Conservation (phyloP, 805 yeast genomes). For the Ogataea nitratoaversa region DNA sequence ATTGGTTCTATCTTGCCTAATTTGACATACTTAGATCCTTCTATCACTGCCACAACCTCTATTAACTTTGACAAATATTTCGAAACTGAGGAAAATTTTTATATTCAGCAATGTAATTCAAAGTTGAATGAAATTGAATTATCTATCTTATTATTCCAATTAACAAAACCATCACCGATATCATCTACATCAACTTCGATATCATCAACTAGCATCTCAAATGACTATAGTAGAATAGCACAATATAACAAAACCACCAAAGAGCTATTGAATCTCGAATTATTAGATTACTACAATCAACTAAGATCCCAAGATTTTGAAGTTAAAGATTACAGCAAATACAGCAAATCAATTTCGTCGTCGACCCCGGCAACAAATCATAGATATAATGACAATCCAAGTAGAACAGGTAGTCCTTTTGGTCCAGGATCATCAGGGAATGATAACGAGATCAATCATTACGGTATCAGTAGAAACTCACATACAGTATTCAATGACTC, state of each 20-base stretch:
- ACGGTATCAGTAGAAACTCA: not conserved
- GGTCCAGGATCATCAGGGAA: not conserved
- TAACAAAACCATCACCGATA: conserved; percentile 22
- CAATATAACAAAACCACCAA: conserved; percentile 15
- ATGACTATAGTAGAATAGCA: not conserved
- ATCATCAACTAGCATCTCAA: not conserved
- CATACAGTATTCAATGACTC: not conserved
- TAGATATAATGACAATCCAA: not conserved
- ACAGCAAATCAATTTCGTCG: conserved; percentile 23
- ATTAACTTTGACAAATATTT: conserved; percentile 18
- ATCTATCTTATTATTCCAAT: conserved; percentile 27
- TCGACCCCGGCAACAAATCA: not conserved
- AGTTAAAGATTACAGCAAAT: conserved; percentile 36
- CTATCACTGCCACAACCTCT: conserved; percentile 14
- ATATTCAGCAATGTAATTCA: conserved; percentile 12
- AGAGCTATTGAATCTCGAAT: conserved; percentile 17
- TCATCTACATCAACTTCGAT: not conserved
- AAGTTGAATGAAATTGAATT: conserved; percentile 27
- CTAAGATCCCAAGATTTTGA: conserved; percentile 31
- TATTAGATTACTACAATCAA: conserved; percentile 25
- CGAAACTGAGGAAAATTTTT: conserved; percentile 4
- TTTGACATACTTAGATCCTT: conserved; percentile 32
- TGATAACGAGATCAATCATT: not conserved
- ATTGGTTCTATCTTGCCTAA: conserved; percentile 55
- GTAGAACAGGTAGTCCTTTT: not conserved